A percentile compares a stretch with the other conserved stretches of the same genome.
These are phyloP conservation scores for Dioscorea dumetorum DNA, from an alignment of 106 monocot genomes.

Conservation along the genomic window DNA sequence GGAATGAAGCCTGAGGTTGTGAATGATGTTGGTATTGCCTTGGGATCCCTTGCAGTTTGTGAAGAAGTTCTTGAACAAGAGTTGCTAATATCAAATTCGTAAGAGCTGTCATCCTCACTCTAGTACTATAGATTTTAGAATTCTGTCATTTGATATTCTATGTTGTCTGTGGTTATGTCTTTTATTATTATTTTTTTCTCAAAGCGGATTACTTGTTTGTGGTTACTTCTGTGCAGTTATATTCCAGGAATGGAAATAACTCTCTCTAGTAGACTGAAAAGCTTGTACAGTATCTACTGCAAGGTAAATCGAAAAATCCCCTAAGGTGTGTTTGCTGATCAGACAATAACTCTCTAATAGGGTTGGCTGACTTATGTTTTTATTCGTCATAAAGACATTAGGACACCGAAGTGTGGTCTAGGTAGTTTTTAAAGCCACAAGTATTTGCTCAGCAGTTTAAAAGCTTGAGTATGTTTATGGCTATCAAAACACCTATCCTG, in stretches of 20 bases:
- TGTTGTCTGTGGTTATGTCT: not conserved
- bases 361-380: too few relatives aligned
- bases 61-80: constrained; percentile 88
- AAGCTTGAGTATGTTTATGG: too few relatives aligned
- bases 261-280: constrained; percentile 78
- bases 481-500: too few relatives aligned
- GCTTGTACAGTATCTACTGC: constrained; percentile 89
- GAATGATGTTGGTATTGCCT: constrained; percentile 67
- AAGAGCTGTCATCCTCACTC: constrained; percentile 11
- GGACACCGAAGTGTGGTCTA: too few relatives aligned
- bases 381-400: too few relatives aligned
- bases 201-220: not conserved
- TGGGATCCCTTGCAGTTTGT: constrained; percentile 72
- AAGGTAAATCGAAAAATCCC: constrained; percentile 37
- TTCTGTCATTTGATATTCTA: not conserved
- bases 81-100: constrained; percentile 92
- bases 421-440: too few relatives aligned
- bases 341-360: too few relatives aligned
- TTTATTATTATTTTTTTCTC: not conserved
- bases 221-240: constrained; percentile 47
- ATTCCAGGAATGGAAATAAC: constrained; percentile 98
- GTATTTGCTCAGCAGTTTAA: too few relatives aligned
- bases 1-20: constrained; percentile 44
- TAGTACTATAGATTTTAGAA: not conserved
- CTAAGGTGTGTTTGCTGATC: too few relatives aligned